A percentile compares a stretch with the other conserved stretches of the same genome.
These are phyloP conservation scores for Knoxdaviesia capensis DNA, from an alignment of 2,329 filamentous ascomycete species.

Conservation along the genomic window DNA sequence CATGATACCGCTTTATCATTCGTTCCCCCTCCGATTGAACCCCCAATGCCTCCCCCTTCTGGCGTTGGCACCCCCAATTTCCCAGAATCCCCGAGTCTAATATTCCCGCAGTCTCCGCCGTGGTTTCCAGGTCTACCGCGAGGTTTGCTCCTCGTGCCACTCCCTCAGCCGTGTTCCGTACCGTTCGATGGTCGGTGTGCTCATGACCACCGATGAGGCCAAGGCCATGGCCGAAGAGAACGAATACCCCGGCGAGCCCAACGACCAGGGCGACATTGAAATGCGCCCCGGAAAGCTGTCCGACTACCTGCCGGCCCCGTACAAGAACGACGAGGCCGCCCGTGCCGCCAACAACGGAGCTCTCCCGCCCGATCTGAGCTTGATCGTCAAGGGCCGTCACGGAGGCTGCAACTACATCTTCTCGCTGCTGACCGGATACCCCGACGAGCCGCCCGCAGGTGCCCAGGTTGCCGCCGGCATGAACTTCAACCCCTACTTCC, in stretches of 20 bases:
- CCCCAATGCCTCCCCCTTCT: too few species aligned
- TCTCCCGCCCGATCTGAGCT: conserved; percentile 85
- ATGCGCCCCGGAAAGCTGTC: conserved; percentile 97
- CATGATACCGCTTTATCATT: neutral
- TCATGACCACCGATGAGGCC: conserved; percentile 94
- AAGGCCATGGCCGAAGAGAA: conserved; percentile 95
- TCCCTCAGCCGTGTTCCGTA: conserved; percentile 88
- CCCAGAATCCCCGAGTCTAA: too few species aligned
- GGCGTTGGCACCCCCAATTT: too few species aligned
- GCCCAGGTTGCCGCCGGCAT: conserved; percentile 69
- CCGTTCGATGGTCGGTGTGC: conserved; percentile 71
- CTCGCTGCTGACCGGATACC: conserved; percentile 88
- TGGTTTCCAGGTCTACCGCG: conserved; percentile 98
- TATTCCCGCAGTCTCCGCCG: conserved; percentile 56
- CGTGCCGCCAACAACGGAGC: conserved; percentile 97
- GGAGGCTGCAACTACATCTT: conserved; percentile 99
- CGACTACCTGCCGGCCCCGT: conserved; percentile 84
- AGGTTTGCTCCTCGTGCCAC: conserved; percentile 96
- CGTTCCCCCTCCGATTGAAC: too few species aligned
- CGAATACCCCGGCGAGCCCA: conserved; percentile 96
- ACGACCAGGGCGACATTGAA: conserved; percentile 94
- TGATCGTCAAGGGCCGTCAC: conserved; percentile 96
- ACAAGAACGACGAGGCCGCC: conserved; percentile 98
- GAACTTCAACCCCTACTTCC: conserved; percentile 99
- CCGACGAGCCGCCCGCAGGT: conserved; percentile 85